Conservation (phyloP, 1,284 basidiomycete species). For the Pholiota adiposa region DNA sequence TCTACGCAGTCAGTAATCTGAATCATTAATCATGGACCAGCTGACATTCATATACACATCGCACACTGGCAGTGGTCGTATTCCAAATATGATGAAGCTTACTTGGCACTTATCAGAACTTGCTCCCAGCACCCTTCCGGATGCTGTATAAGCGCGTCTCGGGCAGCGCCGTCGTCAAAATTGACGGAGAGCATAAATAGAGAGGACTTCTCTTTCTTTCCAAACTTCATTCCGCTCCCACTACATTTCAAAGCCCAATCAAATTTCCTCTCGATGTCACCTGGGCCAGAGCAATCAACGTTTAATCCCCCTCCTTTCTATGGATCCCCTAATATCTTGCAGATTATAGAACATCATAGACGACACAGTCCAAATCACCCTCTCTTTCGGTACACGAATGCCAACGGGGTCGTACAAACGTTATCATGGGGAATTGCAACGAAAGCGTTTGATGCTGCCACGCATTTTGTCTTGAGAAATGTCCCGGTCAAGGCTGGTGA, state of each 20-base stretch:
- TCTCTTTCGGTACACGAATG: constrained; percentile 2
- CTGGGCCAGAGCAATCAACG: not conserved
- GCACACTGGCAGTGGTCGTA: too few relatives aligned
- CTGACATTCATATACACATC: too few relatives aligned
- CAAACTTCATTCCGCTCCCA: too few relatives aligned
- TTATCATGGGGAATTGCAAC: constrained; percentile 1
- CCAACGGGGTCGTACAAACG: not conserved
- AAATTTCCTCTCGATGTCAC: not conserved
- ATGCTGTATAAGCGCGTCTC: not conserved
- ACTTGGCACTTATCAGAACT: not conserved
- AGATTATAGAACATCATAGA: constrained; percentile 1
- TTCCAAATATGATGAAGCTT: not conserved
- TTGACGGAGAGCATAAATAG: not conserved
- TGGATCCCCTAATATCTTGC: not conserved
- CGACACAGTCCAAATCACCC: not conserved
- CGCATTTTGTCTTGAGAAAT: not conserved
- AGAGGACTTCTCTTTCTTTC: too few relatives aligned
- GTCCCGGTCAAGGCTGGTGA: not conserved
- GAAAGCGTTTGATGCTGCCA: constrained; percentile 5
- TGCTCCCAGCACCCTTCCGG: not conserved
- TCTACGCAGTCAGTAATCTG: too few relatives aligned
- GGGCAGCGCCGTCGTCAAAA: not conserved
- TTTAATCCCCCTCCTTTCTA: not conserved
- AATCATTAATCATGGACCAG: too few relatives aligned
- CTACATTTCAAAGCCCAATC: not conserved